Conservation (phyloP, 495 filamentous ascomycete genomes). For the Xanthoparmelia taractica region DNA sequence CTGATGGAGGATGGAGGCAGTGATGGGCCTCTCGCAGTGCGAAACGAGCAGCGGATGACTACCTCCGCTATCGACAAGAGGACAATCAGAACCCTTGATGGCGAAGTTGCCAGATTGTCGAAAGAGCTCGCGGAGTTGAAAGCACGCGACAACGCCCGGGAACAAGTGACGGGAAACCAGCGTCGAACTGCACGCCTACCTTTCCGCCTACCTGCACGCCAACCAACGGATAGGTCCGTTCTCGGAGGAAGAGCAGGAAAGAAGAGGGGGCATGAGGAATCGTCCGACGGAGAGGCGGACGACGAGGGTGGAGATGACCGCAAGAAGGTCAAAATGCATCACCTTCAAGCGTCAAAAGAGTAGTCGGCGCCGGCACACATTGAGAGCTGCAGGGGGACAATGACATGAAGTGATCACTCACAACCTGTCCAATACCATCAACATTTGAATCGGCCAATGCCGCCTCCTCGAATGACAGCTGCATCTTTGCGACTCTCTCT, state of each 20-base stretch:
- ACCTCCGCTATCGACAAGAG: too few relatives aligned
- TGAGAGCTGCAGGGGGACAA: background rate
- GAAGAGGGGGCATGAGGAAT: background rate
- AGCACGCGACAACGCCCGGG: background rate
- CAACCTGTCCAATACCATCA: too few relatives aligned
- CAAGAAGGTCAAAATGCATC: background rate
- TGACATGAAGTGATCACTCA: background rate
- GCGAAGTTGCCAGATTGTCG: background rate
- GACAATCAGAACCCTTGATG: too few relatives aligned
- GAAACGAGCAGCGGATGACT: background rate
- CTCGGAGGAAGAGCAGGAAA: background rate
- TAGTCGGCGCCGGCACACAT: background rate
- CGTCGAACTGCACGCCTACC: background rate
- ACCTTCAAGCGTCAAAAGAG: background rate
- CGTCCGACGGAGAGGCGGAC: background rate
- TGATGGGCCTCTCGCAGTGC: background rate
- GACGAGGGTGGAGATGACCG: background rate
- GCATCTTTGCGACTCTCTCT: too few relatives aligned
- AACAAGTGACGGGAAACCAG: background rate
- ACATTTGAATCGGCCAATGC: too few relatives aligned
- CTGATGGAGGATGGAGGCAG: background rate
- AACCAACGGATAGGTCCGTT: background rate
- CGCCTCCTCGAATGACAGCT: too few relatives aligned
- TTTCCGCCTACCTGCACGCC: background rate
- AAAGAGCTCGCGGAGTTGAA: background rate